A percentile compares a stretch with the other conserved stretches of the same genome.
Conservation (phyloP, 1,139 yeast genomes). For the Williopsis jadinii region DNA sequence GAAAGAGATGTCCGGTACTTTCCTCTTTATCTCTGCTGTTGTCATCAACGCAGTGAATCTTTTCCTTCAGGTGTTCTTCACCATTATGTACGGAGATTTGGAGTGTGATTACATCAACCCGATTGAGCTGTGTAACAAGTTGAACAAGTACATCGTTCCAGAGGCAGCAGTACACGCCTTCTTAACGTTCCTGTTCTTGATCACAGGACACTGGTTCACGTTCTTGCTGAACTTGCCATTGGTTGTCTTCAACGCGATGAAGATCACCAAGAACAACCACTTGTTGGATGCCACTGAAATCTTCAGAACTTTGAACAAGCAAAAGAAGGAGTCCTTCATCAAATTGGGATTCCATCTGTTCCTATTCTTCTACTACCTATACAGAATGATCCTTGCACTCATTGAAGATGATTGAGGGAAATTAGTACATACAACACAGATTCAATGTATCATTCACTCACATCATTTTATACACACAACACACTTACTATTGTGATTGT, state of each 20-base stretch:
- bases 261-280: constrained; percentile 67
- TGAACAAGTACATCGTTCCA: constrained; percentile 85
- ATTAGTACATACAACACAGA: too few relatives aligned
- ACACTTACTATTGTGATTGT: not conserved
- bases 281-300: constrained; percentile 96
- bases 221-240: constrained; percentile 83
- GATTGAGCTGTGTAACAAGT: constrained; percentile 88
- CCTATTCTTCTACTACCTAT: constrained; percentile 91
- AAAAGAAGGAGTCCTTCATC: constrained; percentile 86
- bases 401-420: constrained; percentile 35
- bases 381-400: constrained; percentile 94
- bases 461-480: not conserved
- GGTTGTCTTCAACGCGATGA: constrained; percentile 73
- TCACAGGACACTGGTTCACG: constrained; percentile 92
- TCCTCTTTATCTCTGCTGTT: constrained; percentile 77
- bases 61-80: constrained; percentile 87
- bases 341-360: constrained; percentile 88
- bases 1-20: too few relatives aligned
- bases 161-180: constrained; percentile 84
- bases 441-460: too few relatives aligned
- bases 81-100: constrained; percentile 87
- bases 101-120: constrained; percentile 97
- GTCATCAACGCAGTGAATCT: constrained; percentile 78
- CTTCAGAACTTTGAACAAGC: constrained; percentile 87
- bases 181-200: constrained; percentile 60